Percentiles rank a stretch among this genome's conserved stretches.
Conservation (phyloP, 2,329 filamentous ascomycete species). For the Penicillium capsulatum region DNA sequence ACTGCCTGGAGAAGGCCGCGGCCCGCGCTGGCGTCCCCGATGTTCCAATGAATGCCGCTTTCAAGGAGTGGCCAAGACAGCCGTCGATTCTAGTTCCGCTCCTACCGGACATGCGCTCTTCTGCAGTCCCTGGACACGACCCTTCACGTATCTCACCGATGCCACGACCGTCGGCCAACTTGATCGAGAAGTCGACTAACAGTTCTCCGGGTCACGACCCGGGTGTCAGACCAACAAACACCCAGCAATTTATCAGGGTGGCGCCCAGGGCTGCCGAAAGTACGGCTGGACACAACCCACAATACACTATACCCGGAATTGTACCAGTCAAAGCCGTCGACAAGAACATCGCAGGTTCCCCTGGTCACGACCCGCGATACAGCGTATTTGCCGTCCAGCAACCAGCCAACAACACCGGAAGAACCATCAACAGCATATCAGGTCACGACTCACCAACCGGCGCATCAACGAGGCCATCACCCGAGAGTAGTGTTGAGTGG, state of each 20-base stretch:
- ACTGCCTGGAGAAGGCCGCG: conserved; percentile 38
- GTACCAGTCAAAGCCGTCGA: not conserved
- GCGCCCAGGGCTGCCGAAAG: conserved; percentile 1
- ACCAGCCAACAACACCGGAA: not conserved
- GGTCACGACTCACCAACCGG: not conserved
- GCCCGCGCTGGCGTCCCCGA: conserved; percentile 17
- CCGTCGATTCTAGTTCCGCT: conserved; percentile 2
- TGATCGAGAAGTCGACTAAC: conserved; percentile 4
- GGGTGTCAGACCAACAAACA: not conserved
- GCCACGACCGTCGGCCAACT: conserved; percentile 5
- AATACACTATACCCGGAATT: not conserved
- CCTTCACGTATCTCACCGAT: conserved; percentile 5
- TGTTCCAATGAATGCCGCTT: conserved; percentile 12
- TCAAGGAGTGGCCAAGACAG: conserved; percentile 9
- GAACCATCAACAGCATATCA: conserved; percentile 1
- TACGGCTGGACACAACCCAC: conserved; percentile 2
- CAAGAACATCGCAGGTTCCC: conserved; percentile 1
- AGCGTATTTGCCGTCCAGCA: not conserved
- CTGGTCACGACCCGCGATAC: not conserved
- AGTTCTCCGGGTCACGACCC: conserved; percentile 9
- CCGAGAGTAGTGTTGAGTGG: no score
- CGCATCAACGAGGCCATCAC: not conserved
- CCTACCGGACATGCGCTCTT: conserved; percentile 8
- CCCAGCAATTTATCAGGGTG: conserved; percentile 1
- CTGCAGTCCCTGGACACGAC: conserved; percentile 12